Evolutionary conservation across 73 alveolate genomes (phyloP).

Genomic region (Symbiodinium pilosum): DNA sequence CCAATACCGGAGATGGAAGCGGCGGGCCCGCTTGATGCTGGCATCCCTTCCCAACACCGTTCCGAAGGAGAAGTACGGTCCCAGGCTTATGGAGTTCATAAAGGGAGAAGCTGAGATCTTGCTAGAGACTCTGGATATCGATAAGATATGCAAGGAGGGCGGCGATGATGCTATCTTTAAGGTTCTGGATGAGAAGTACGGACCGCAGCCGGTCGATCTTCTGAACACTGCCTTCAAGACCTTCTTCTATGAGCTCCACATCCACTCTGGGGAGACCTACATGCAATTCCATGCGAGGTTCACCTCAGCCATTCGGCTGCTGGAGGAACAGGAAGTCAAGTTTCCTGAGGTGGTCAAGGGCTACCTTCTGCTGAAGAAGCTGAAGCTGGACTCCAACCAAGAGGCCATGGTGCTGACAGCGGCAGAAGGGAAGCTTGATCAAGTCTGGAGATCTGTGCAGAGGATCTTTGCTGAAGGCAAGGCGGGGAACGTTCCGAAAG

Average conservation of each 20-base stretch:
- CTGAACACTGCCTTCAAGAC: constrained; percentile 11
- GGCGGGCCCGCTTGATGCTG: constrained; percentile 5
- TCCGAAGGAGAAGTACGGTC: not conserved
- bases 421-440: not conserved
- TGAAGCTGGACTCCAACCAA: not conserved
- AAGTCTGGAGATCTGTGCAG: not conserved
- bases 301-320: not conserved
- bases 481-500: not conserved
- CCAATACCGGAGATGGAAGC: not conserved
- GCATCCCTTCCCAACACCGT: constrained; percentile 23
- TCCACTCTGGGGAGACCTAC: not conserved
- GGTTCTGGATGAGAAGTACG: not conserved
- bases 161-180: not conserved
- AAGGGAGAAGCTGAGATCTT: constrained; percentile 28
- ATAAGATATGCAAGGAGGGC: not conserved
- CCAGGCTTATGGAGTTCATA: constrained; percentile 27
- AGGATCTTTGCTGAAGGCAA: constrained; percentile 23
- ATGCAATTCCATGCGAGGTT: not conserved
- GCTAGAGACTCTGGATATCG: not conserved
- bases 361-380: constrained; percentile 9
- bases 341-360: not conserved
- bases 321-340: constrained; percentile 14
- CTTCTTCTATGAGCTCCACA: constrained; percentile 9
- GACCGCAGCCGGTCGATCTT: not conserved
- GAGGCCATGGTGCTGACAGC: constrained; percentile 21